phyloP scores from a whole-genome alignment of 2,329 filamentous ascomycete species.

The Sporothrix pseudoabietina region DNA sequence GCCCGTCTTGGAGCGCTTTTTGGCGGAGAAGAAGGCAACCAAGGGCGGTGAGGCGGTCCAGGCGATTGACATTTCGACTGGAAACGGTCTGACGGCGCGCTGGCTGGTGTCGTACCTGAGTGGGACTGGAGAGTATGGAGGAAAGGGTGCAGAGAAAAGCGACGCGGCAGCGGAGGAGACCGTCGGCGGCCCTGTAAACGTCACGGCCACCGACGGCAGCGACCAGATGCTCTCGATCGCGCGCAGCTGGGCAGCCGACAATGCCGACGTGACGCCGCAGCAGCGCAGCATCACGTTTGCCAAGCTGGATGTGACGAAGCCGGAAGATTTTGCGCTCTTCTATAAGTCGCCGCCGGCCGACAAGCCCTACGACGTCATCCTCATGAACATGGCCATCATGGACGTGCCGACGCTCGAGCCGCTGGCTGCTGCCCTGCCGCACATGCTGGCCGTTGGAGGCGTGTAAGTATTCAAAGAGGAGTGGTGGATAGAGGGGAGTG shows the following conservation, averaged over 20 bases:
- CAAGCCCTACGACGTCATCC: slow-evolving; percentile 46
- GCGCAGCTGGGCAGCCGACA: background rate
- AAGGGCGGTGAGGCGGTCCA: slow-evolving; percentile 35
- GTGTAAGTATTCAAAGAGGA: slow-evolving; percentile 37
- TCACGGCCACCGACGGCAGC: slow-evolving; percentile 51
- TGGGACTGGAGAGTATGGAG: slow-evolving; percentile 15
- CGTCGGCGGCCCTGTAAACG: slow-evolving; percentile 39
- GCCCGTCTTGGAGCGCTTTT: slow-evolving; percentile 46
- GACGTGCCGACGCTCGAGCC: slow-evolving; percentile 49
- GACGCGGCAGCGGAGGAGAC: background rate
- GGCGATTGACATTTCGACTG: slow-evolving; percentile 53
- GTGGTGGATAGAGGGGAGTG: background rate
- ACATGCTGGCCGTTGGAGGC: slow-evolving; percentile 46
- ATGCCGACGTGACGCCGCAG: slow-evolving; percentile 18
- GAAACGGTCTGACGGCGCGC: slow-evolving; percentile 53
- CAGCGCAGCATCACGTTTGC: slow-evolving; percentile 40
- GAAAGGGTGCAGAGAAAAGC: background rate
- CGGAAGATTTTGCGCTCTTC: slow-evolving; percentile 38
- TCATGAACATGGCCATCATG: slow-evolving; percentile 55
- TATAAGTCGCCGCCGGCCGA: slow-evolving; percentile 13
- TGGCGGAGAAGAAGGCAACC: slow-evolving; percentile 35
- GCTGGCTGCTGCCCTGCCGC: slow-evolving; percentile 46
- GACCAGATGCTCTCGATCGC: slow-evolving; percentile 47
- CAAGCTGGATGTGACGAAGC: slow-evolving; percentile 46
- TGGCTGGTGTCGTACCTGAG: slow-evolving; percentile 43